phyloP scores from a whole-genome alignment of 345 rosid genomes.

The Odontarrhena argentea region DNA sequence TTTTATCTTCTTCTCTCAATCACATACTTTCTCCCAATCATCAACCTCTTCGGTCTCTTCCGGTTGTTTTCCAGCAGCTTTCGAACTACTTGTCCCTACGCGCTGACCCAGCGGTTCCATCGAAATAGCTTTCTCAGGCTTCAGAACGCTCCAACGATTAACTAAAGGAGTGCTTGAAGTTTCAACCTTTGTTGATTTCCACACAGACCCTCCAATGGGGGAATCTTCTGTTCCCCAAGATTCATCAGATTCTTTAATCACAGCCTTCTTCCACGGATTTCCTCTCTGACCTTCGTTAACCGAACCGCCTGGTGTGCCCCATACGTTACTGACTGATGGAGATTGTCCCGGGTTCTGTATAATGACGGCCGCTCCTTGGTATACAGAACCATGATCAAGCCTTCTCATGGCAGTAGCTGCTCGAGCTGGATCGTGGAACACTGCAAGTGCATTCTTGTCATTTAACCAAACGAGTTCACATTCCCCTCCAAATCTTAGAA shows the following conservation, averaged over 20 bases:
- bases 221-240: constrained; percentile 58
- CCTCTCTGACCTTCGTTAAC: constrained; percentile 48
- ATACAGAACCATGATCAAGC: constrained; percentile 75
- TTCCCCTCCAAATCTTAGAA: constrained; percentile 86
- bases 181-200: constrained; percentile 48
- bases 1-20: constrained; percentile 36
- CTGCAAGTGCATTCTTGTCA: constrained; percentile 84
- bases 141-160: constrained; percentile 69
- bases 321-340: constrained; percentile 47
- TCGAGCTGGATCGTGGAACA: constrained; percentile 78
- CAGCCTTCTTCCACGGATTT: constrained; percentile 77
- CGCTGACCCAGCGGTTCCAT: constrained; percentile 33
- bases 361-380: constrained; percentile 59
- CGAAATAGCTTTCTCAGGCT: constrained; percentile 43
- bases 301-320: constrained; percentile 52
- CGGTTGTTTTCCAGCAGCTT: constrained; percentile 36
- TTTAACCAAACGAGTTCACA: constrained; percentile 83
- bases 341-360: constrained; percentile 47
- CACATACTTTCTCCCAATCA: constrained; percentile 82
- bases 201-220: constrained; percentile 44
- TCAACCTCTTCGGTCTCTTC: constrained; percentile 55
- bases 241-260: constrained; percentile 51
- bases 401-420: constrained; percentile 96
- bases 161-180: constrained; percentile 51
- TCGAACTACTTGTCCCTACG: constrained; percentile 25